Evolutionary conservation across 1,139 yeast genomes (phyloP), one percentile per base, ranked within the genome.

Genomic region (Geotrichum bryndzae): DNA sequence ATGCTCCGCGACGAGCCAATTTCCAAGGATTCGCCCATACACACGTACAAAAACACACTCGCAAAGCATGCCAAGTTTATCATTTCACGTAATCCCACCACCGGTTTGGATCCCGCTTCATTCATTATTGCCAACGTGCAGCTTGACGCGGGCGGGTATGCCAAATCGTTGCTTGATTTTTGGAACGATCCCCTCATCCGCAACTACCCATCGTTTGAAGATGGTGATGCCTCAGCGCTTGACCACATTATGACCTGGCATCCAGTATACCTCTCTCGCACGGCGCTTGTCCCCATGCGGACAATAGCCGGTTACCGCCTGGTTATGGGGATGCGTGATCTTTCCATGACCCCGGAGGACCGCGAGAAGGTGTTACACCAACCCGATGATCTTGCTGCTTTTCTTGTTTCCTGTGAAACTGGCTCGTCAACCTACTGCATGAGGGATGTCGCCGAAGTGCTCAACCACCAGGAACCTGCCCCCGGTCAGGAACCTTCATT

Each of bases 241-340:
- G 84, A 90, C 29, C 98, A 94, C 73, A 79, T 90, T 50, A 77
- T 91, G 66, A 97, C 90, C 73, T 94, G 98, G 99, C 99, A 94
- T 72, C 96, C 96, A 13, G 83, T 82, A 57, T 77, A 87, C 51
- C 79, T 92, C 67, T 81, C 88, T 61, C 87, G 84, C 69, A 80
- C 95, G 4, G 88, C 90, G 0, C 74, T 92, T 13, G 82, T 94
- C 0, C 89, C 90, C 22, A 6, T 41, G 3, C 46, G 46, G 3
- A 6, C 46, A 2, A 15, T 41, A 13, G 46, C 46, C 15, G 46
- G 46, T n/a, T 41, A 41, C 22, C 46, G 46, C n/a, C 46, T 41
- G 18, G 7, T 41, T 15, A 11, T 41, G 22, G 22, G 18, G 7
- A 13, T n/a, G 18, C 46, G 15, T 6, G n/a, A 6, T 6, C 7